Evolutionary conservation across 495 filamentous ascomycete genomes (phyloP), one percentile per base, ranked within the genome.

Genomic region (Venustampulla echinocandica): DNA sequence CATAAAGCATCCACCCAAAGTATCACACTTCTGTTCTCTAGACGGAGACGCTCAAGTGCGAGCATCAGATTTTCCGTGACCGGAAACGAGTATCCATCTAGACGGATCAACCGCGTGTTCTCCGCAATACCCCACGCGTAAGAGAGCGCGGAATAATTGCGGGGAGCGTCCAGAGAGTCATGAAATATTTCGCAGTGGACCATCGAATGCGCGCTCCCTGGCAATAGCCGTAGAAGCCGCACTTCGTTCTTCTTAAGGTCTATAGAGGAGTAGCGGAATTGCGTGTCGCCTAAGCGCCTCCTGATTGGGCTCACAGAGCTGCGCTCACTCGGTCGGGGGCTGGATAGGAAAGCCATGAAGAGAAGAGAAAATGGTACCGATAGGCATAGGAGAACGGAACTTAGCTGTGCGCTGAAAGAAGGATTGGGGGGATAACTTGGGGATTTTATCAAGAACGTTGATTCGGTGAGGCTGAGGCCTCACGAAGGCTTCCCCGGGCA

Each of bases 101-200:
- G 40, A 7, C 33, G 17, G 22, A 63, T 55, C 13, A 21, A 40
- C 11, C 28, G 43, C 17, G 41, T 54, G 22, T 49, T 51, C 3
- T 48, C 51, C n/a, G 42, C n/a, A 43, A 60, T 54, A 22, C 53
- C 60, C 57, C 52, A 62, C 11, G 51, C 47, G 45, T 61, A 61
- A 23, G 58, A 61, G 10, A 58, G 15, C 33, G 58, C 55, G 22
- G 41, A 38, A 34, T 61, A 61, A 5, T 20, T 14, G 6, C 47
- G 47, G 17, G 46, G 39, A 11, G 52, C 28, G 24, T 52, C 41
- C 22, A 60, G 25, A 1, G 43, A 36, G 32, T 9, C 36, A 48
- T 50, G 50, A n/a, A 56, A 24, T 10, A 59, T 33, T 19, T 54
- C 50, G 53, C 56, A 59, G 44, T 42, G 32, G 33, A 59, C 44